Evolutionary conservation across 78 protist genomes (phyloP).

Genomic region (Dictyostelium intermedium): DNA sequence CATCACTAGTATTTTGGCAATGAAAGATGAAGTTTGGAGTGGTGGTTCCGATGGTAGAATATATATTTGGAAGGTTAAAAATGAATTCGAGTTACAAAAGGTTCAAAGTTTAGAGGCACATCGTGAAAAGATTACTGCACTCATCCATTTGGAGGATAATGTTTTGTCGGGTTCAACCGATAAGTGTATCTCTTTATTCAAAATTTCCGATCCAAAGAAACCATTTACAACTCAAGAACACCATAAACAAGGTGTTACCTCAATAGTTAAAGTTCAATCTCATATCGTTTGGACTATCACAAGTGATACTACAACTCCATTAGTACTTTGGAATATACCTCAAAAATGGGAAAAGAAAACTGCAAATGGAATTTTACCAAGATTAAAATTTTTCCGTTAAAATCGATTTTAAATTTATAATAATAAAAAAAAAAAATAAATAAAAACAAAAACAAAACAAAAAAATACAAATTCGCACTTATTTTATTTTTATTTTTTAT

Average conservation of each 20-base stretch:
- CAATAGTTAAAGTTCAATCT: conserved; percentile 57
- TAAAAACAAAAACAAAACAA: background rate
- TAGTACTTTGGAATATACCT: conserved; percentile 68
- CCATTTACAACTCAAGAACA: conserved; percentile 22
- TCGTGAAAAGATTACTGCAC: conserved; percentile 35
- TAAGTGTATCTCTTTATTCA: conserved; percentile 11
- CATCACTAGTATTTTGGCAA: conserved; percentile 20
- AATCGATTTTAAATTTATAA: background rate
- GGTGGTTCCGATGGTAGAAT: conserved; percentile 73
- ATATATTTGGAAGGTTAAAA: conserved; percentile 57
- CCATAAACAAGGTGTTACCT: conserved; percentile 41
- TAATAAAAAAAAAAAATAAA: background rate
- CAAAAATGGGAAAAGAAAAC: conserved; percentile 66
- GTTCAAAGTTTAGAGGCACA: conserved; percentile 35
- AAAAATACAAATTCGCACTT: no score
- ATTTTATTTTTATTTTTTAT: no score
- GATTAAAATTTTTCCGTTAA: conserved; percentile 32
- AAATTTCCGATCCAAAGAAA: conserved; percentile 8
- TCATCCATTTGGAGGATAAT: conserved; percentile 40
- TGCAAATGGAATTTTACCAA: conserved; percentile 4
- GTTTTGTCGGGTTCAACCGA: conserved; percentile 33
- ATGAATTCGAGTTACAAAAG: conserved; percentile 34
- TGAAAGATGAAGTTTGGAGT: conserved; percentile 66
- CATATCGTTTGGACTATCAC: conserved; percentile 64
- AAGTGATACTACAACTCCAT: conserved; percentile 39